A percentile compares a stretch with the other conserved stretches of the same genome.
Conservation (phyloP, 768 basidiomycete genomes). For the Leccinum broughii region DNA sequence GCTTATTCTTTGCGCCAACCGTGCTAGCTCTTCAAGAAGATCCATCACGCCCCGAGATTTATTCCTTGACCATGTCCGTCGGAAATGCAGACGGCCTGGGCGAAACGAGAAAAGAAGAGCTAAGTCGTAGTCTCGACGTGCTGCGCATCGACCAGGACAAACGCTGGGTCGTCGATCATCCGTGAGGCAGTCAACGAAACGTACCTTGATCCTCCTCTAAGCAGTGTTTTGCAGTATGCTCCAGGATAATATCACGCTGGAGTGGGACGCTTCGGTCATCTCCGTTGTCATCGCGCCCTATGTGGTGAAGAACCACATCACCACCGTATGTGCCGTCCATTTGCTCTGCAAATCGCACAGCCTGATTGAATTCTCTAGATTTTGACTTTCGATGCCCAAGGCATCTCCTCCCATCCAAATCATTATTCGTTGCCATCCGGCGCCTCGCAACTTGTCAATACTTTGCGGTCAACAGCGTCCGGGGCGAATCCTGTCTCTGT, state of each 20-base stretch:
- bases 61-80: slow-evolving; percentile 71
- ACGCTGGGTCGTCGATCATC: slow-evolving; percentile 66
- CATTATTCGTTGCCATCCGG: slow-evolving; percentile 71
- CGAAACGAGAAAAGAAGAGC: slow-evolving; percentile 53
- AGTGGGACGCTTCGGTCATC: slow-evolving; percentile 65
- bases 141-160: slow-evolving; percentile 59
- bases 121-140: slow-evolving; percentile 61
- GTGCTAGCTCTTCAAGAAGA: slow-evolving; percentile 50
- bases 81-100: slow-evolving; percentile 85
- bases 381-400: slow-evolving; percentile 77
- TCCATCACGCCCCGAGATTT: slow-evolving; percentile 38
- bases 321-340: slow-evolving; percentile 47
- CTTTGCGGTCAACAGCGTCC: slow-evolving; percentile 28
- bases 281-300: slow-evolving; percentile 59
- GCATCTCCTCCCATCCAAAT: slow-evolving; percentile 86
- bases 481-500: slow-evolving; percentile 32
- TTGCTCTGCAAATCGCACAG: slow-evolving; percentile 2
- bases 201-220: slow-evolving; percentile 11
- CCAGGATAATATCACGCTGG: slow-evolving; percentile 68
- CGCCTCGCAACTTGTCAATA: slow-evolving; percentile 45
- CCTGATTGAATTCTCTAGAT: slow-evolving; percentile 48
- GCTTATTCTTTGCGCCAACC: slow-evolving; percentile 91
- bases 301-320: slow-evolving; percentile 57
- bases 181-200: slow-evolving; percentile 47
- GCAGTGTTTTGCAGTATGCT: slow-evolving; percentile 47